These are phyloP conservation scores for Arthrobotrys megalospora DNA, from an alignment of 2,329 filamentous ascomycete species.

Conservation along the genomic window DNA sequence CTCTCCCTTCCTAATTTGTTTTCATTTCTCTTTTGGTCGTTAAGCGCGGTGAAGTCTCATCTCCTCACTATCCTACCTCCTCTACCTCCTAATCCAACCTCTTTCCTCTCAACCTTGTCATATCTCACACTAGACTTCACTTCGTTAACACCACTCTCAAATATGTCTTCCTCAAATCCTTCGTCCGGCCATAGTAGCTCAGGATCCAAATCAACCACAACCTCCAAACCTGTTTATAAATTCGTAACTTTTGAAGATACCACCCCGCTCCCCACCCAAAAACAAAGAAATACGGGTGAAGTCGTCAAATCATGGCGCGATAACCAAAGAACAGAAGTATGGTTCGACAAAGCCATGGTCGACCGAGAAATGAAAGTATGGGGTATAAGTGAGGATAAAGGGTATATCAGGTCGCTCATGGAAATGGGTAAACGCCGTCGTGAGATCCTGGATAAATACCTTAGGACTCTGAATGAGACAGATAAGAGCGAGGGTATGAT, in stretches of 20 bases:
- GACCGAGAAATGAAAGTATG: conserved; percentile 31
- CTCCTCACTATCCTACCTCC: not conserved
- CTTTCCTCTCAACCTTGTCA: not conserved
- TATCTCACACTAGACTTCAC: not conserved
- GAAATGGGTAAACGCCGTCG: conserved; percentile 25
- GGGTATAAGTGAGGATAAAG: not conserved
- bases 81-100: not conserved
- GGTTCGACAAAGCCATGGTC: conserved; percentile 26
- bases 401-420: conserved; percentile 18
- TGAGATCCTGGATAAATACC: conserved; percentile 30
- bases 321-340: conserved; percentile 5
- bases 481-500: conserved; percentile 24
- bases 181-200: not conserved
- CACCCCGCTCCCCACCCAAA: conserved; percentile 5
- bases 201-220: not conserved
- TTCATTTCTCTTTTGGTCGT: not conserved
- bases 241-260: conserved; percentile 36
- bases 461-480: conserved; percentile 26
- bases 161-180: conserved; percentile 4
- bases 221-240: conserved; percentile 29
- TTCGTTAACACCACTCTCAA: not conserved
- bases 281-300: not conserved
- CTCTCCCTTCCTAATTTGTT: not conserved
- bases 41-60: not conserved
- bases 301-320: conserved; percentile 26